phyloP scores from a whole-genome alignment of 192 early-diverging fungal species.

The Linnemannia hyalina region DNA sequence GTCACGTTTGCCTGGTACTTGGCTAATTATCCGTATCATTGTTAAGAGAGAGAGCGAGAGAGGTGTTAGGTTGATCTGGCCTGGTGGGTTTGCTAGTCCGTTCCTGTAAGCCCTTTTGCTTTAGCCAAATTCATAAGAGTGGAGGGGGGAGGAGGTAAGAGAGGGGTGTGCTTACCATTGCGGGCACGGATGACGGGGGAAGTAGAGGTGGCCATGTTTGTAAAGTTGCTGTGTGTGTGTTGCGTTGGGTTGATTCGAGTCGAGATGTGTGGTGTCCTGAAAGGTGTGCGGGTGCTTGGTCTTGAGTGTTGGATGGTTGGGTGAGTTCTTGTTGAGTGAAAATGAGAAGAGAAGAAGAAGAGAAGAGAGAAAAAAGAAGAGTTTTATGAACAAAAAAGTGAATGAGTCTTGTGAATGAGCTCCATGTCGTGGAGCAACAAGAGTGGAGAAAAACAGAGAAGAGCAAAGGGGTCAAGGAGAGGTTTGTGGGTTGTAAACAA shows the following conservation, averaged over 20 bases:
- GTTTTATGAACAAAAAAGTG: neutral
- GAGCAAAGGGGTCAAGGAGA: neutral
- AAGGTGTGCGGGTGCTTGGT: neutral
- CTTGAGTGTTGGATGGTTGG: neutral
- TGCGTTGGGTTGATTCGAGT: neutral
- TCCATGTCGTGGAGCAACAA: slow-evolving; percentile 2
- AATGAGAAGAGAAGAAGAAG: neutral
- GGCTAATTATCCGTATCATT: slow-evolving; percentile 4
- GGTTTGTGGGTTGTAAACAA: neutral
- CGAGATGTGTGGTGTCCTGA: neutral
- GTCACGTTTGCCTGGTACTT: slow-evolving; percentile 53
- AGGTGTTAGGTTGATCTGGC: neutral
- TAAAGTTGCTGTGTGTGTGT: neutral
- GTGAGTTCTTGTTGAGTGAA: neutral
- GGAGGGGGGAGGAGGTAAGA: neutral
- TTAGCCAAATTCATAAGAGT: neutral
- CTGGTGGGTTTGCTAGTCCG: neutral
- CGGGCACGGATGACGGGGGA: slow-evolving; percentile 44
- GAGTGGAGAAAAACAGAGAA: neutral
- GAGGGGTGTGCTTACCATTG: slow-evolving; percentile 27
- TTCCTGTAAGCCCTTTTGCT: neutral
- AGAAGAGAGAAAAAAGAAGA: neutral
- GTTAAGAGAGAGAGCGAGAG: neutral
- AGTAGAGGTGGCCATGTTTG: slow-evolving; percentile 32
- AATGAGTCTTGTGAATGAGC: slow-evolving; percentile 1